A percentile compares a stretch with the other conserved stretches of the same genome.
phyloP scores from a whole-genome alignment of 2,329 filamentous ascomycete species.

The Fusarium virguliforme region DNA sequence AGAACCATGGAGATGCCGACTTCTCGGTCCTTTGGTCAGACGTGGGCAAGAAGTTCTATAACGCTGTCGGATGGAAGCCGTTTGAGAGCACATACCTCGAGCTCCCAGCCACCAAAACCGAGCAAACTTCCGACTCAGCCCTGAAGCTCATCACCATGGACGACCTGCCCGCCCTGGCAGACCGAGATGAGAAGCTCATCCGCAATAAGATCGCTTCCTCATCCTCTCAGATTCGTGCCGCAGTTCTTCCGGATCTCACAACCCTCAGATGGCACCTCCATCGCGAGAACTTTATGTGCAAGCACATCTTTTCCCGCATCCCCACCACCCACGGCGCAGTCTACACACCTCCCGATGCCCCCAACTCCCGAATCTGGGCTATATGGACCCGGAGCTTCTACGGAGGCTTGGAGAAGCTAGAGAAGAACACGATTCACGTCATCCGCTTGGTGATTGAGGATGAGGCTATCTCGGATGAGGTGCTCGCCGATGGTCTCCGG shows the following conservation, averaged over 20 bases:
- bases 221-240: constrained; percentile 53
- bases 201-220: constrained; percentile 64
- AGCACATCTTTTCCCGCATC: constrained; percentile 70
- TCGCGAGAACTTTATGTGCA: constrained; percentile 85
- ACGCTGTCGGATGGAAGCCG: constrained; percentile 81
- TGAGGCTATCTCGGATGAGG: constrained; percentile 55
- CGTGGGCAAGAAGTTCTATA: constrained; percentile 88
- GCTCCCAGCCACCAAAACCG: constrained; percentile 61
- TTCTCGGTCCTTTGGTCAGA: constrained; percentile 91
- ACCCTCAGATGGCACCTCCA: constrained; percentile 72
- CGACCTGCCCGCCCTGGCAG: constrained; percentile 75
- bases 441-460: constrained; percentile 79
- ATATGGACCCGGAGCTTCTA: constrained; percentile 81
- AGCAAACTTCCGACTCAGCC: constrained; percentile 47
- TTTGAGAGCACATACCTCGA: constrained; percentile 82
- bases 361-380: constrained; percentile 77
- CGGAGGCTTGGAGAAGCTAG: constrained; percentile 65
- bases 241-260: constrained; percentile 54
- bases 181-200: constrained; percentile 75
- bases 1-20: constrained; percentile 56
- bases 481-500: constrained; percentile 69
- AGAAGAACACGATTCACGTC: constrained; percentile 79
- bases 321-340: constrained; percentile 81
- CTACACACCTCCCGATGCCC: constrained; percentile 64
- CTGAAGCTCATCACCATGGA: constrained; percentile 68